Conservation (phyloP, 2,329 filamentous ascomycete species). For the Biscogniauxia mediterranea region DNA sequence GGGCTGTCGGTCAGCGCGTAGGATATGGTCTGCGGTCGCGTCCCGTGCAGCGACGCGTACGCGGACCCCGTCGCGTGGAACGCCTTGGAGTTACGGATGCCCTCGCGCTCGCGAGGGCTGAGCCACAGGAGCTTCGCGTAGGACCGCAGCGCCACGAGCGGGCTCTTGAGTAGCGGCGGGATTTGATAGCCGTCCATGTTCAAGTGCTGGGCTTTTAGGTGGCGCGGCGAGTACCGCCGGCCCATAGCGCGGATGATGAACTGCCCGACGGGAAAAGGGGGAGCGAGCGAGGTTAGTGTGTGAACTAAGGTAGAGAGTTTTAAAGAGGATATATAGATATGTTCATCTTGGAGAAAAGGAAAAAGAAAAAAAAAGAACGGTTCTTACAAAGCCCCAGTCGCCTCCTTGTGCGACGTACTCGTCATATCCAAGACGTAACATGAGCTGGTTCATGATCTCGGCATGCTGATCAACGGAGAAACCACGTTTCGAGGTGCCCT, state of each 20-base stretch:
- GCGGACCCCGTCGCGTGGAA: conserved; percentile 54
- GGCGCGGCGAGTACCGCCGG: conserved; percentile 18
- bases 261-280: neutral
- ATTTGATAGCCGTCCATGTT: neutral
- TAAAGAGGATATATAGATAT: conserved; percentile 50
- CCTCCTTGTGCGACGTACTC: conserved; percentile 61
- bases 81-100: conserved; percentile 51
- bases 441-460: conserved; percentile 57
- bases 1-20: conserved; percentile 69
- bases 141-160: neutral
- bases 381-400: conserved; percentile 68
- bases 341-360: too few relatives aligned
- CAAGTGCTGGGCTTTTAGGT: conserved; percentile 19
- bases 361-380: conserved; percentile 51
- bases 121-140: conserved; percentile 37
- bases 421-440: conserved; percentile 58
- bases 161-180: neutral
- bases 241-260: conserved; percentile 50
- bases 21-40: conserved; percentile 69
- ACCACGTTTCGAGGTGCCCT: conserved; percentile 41
- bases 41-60: conserved; percentile 59
- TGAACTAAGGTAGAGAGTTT: too few relatives aligned
- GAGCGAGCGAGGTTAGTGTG: too few relatives aligned
- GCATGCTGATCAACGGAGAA: conserved; percentile 58
- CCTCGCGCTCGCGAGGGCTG: conserved; percentile 45